These are phyloP conservation scores for Akanthomyces uredinophilus DNA, from an alignment of 2,329 filamentous ascomycete genomes.

Conservation along the genomic window DNA sequence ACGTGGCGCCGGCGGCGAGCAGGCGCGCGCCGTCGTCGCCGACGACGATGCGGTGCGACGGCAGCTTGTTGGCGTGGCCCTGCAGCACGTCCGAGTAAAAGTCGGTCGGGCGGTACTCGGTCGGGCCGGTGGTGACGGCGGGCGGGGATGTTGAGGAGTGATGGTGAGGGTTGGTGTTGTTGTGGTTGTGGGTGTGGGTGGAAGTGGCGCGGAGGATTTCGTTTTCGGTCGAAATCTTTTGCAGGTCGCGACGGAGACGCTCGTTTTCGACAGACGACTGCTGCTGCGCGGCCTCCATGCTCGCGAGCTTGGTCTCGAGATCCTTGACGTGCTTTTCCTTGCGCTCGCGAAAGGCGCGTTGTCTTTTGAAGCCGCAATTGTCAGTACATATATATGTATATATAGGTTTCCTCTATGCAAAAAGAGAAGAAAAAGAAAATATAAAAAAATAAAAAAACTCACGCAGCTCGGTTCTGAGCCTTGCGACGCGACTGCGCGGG, in stretches of 20 bases:
- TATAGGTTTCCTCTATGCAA: not conserved
- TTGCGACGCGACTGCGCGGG: constrained; percentile 55
- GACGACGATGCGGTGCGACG: constrained; percentile 63
- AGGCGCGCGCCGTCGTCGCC: constrained; percentile 63
- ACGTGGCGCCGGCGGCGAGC: constrained; percentile 72
- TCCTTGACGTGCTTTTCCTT: constrained; percentile 95
- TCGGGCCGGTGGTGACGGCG: constrained; percentile 56
- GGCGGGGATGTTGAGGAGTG: constrained; percentile 34
- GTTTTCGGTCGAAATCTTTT: constrained; percentile 83
- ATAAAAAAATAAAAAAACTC: constrained; percentile 33
- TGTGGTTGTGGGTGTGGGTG: constrained; percentile 23
- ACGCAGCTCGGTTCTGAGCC: constrained; percentile 59
- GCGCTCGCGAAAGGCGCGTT: constrained; percentile 91
- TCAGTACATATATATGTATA: too few species aligned
- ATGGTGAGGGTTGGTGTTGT: constrained; percentile 18
- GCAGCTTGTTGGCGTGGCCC: constrained; percentile 57
- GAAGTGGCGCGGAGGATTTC: constrained; percentile 84
- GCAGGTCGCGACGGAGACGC: constrained; percentile 74
- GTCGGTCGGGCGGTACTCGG: constrained; percentile 67
- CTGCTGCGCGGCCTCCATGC: constrained; percentile 68
- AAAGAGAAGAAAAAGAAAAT: not conserved
- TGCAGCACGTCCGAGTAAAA: constrained; percentile 62
- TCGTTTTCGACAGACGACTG: constrained; percentile 78
- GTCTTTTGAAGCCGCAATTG: constrained; percentile 46
- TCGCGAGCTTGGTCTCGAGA: constrained; percentile 77